Evolutionary conservation across 805 yeast genomes (phyloP).

Genomic region (Debaryomyces castellii): DNA sequence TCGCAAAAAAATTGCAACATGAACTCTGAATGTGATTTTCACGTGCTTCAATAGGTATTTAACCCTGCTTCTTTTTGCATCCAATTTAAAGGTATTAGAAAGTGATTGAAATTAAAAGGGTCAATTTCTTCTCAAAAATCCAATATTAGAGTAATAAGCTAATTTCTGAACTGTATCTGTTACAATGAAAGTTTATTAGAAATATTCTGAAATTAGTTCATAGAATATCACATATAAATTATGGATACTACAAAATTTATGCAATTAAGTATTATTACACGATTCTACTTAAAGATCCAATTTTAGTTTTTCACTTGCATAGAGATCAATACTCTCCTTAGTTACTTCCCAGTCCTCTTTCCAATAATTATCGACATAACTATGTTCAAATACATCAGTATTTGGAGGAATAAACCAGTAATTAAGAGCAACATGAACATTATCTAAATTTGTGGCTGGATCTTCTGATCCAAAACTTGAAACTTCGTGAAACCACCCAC

Average conservation of each 20-base stretch:
- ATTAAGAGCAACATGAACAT: conserved; percentile 61
- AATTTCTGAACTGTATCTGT: too few species aligned
- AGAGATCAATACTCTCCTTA: conserved; percentile 20
- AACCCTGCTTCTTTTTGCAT: background rate
- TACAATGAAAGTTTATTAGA: too few species aligned
- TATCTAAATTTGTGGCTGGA: conserved; percentile 12
- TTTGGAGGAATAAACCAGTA: conserved; percentile 77
- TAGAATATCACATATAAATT: too few species aligned
- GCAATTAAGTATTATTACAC: too few species aligned
- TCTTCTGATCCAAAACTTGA: conserved; percentile 52
- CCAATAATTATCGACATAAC: conserved; percentile 58
- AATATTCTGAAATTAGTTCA: too few species aligned
- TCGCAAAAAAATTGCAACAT: background rate
- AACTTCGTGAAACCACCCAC: conserved; percentile 85
- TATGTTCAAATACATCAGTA: conserved; percentile 22
- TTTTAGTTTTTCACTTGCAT: conserved; percentile 2
- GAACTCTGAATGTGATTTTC: background rate
- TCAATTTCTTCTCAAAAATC: too few species aligned
- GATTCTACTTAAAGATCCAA: background rate
- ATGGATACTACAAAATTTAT: too few species aligned
- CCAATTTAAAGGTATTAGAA: too few species aligned
- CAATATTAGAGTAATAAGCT: too few species aligned
- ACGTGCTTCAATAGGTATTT: background rate
- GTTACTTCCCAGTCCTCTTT: conserved; percentile 49
- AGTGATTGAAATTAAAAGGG: too few species aligned